Evolutionary conservation across 805 yeast genomes (phyloP).

Genomic region (Metschnikowia cubensis): DNA sequence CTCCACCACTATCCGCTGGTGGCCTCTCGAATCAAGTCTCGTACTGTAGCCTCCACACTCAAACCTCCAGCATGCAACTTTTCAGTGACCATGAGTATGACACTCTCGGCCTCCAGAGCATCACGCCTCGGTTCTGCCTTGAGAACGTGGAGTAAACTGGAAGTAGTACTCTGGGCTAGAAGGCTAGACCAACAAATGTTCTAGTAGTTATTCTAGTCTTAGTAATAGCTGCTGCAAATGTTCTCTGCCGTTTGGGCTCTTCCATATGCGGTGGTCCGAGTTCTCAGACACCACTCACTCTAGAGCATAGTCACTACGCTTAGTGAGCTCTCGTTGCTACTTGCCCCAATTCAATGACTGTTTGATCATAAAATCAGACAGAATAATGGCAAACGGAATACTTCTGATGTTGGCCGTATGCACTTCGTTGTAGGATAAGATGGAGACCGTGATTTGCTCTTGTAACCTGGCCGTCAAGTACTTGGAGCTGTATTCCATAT

Average conservation of each 20-base stretch:
- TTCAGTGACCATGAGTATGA: constrained; percentile 65
- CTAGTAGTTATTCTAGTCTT: constrained; percentile 30
- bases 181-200: too few species aligned
- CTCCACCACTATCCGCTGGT: too few species aligned
- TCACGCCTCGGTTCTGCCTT: constrained; percentile 30
- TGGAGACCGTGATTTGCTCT: constrained; percentile 66
- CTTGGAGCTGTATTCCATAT: constrained; percentile 57
- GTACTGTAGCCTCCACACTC: constrained; percentile 78
- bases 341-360: constrained; percentile 70
- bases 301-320: constrained; percentile 47
- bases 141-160: not conserved
- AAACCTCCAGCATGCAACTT: constrained; percentile 66
- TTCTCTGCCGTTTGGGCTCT: constrained; percentile 50
- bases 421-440: constrained; percentile 62
- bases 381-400: constrained; percentile 62
- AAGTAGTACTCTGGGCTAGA: too few species aligned
- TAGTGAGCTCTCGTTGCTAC: constrained; percentile 72
- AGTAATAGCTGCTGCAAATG: constrained; percentile 56
- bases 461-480: constrained; percentile 66
- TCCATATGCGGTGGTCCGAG: constrained; percentile 60
- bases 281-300: constrained; percentile 79
- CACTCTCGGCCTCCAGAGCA: constrained; percentile 74
- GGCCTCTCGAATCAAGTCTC: constrained; percentile 78
- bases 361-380: constrained; percentile 64
- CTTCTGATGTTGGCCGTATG: constrained; percentile 47